Percentiles rank a stretch among this genome's conserved stretches.
Evolutionary conservation across 2,329 filamentous ascomycete genomes (phyloP).

Genomic region (Colletotrichum euphorbiae): DNA sequence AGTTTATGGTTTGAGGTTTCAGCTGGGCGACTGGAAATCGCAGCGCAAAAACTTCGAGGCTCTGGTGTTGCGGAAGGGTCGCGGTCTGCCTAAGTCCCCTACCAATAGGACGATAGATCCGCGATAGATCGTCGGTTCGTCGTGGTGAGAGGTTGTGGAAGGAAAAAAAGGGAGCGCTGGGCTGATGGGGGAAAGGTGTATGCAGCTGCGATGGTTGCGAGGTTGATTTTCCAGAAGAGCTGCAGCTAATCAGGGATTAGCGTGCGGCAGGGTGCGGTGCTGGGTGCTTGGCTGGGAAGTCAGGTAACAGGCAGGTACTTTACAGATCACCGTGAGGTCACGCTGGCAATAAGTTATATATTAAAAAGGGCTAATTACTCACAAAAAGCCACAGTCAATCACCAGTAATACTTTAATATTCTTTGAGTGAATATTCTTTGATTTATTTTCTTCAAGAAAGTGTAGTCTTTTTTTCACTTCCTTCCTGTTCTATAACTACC

Average conservation of each 20-base stretch:
- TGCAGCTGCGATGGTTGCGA: slow-evolving; percentile 40
- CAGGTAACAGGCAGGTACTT: too few relatives aligned
- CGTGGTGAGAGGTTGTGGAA: not conserved
- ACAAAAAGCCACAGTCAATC: too few relatives aligned
- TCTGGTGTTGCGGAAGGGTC: slow-evolving; percentile 29
- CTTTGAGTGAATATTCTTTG: too few relatives aligned
- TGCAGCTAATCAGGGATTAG: slow-evolving; percentile 51
- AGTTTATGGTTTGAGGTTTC: not conserved
- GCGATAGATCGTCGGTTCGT: slow-evolving; percentile 31
- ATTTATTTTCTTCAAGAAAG: not conserved
- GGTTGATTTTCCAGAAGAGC: slow-evolving; percentile 46
- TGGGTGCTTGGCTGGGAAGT: not conserved
- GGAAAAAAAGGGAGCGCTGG: slow-evolving; percentile 32
- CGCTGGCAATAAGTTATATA: too few relatives aligned
- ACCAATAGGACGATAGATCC: slow-evolving; percentile 27
- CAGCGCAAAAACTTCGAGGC: slow-evolving; percentile 35
- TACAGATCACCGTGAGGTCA: too few relatives aligned
- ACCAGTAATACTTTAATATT: too few relatives aligned
- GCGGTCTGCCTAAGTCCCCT: slow-evolving; percentile 19
- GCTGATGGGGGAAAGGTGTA: slow-evolving; percentile 31
- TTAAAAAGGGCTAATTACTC: too few relatives aligned
- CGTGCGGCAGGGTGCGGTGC: slow-evolving; percentile 41
- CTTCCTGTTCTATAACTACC: too few relatives aligned
- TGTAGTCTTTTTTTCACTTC: too few relatives aligned
- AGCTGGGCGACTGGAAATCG: slow-evolving; percentile 6